A percentile compares a stretch with the other conserved stretches of the same genome.
phyloP scores from a whole-genome alignment of 2,329 filamentous ascomycete species.

The Gremmenia infestans region DNA sequence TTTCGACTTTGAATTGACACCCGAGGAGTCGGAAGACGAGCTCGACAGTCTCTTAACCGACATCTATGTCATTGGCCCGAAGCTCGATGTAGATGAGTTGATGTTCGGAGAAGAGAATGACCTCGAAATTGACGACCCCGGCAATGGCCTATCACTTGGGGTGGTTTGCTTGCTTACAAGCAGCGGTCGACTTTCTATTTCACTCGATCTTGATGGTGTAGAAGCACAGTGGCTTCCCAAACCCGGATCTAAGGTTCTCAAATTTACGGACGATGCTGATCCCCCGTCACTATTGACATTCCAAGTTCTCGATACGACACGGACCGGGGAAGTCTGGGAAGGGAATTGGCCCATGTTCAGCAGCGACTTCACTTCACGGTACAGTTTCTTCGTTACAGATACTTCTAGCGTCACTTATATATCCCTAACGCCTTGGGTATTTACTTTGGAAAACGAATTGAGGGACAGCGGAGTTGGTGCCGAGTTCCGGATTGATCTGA shows the following conservation, averaged over 20 bases:
- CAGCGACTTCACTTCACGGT: slow-evolving; percentile 54
- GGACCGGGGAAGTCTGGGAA: slow-evolving; percentile 47
- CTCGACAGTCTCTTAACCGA: slow-evolving; percentile 54
- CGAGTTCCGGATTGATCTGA: slow-evolving; percentile 56
- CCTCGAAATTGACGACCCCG: slow-evolving; percentile 50
- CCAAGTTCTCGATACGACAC: slow-evolving; percentile 57
- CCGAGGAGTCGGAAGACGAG: slow-evolving; percentile 50
- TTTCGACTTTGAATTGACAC: slow-evolving; percentile 48
- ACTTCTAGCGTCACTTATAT: slow-evolving; percentile 55
- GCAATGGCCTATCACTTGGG: slow-evolving; percentile 56
- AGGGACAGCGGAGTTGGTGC: slow-evolving; percentile 52
- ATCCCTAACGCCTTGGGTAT: slow-evolving; percentile 58
- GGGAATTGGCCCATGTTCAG: slow-evolving; percentile 61
- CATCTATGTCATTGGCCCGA: slow-evolving; percentile 58
- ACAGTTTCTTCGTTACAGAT: slow-evolving; percentile 59
- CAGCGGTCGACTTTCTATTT: slow-evolving; percentile 56
- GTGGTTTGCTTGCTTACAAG: slow-evolving; percentile 56
- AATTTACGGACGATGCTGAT: slow-evolving; percentile 35
- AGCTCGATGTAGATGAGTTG: slow-evolving; percentile 53
- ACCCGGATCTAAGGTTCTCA: slow-evolving; percentile 42
- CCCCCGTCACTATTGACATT: slow-evolving; percentile 53
- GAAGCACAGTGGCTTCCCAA: slow-evolving; percentile 63
- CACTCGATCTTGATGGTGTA: slow-evolving; percentile 56
- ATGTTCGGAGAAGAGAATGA: slow-evolving; percentile 63
- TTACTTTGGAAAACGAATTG: slow-evolving; percentile 57